Evolutionary conservation across 208 protist genomes (phyloP), one percentile per base, ranked within the genome.

Genomic region (Acanthamoeba royreba): DNA sequence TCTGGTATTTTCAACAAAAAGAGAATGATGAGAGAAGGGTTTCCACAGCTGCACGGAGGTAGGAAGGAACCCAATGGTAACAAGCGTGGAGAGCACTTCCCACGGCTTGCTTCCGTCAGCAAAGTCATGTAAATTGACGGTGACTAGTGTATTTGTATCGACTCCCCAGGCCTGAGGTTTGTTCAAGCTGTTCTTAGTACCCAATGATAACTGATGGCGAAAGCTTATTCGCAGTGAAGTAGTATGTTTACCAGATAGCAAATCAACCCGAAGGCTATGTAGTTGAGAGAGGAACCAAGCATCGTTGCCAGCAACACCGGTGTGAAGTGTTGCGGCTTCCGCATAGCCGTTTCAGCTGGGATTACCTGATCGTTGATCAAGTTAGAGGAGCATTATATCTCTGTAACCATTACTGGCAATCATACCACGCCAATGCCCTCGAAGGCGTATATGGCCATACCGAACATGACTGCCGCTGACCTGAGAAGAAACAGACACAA

Each of bases 111-210:
- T 93, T 4, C 77, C 77, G 35, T 93, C 43, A 42, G 91, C 91
- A 93, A 93, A 93, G n/a, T 93, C 91, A 38, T 93, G 45, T n/a
- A 93, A 45, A 45, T 93, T 93, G 25, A 53, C 46, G 40, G 91
- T 93, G 40, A 93, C 46, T n/a, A 93, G 69, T 25, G 38, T 52
- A 33, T 93, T 72, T 9, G 91, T 93, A 52, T 43, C 58, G 53
- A 52, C 25, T 28, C 91, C 91, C 35, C 35, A 93, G 15, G 49
- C 91, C 88, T 89, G 52, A 22, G 5, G 4, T n/a, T 11, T 9
- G n/a, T 22, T 11, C n/a, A 40, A 77, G 66, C 49, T 25, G 19
- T 42, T 35, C 15, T 0, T 35, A 9, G 8, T 8, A 49, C 25
- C 31, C 72, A 52, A 83, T 40, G 35, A 43, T 15, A 8, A 5